Evolutionary conservation across 495 filamentous ascomycete genomes (phyloP).

Genomic region (Hypomontagnella monticulosa): DNA sequence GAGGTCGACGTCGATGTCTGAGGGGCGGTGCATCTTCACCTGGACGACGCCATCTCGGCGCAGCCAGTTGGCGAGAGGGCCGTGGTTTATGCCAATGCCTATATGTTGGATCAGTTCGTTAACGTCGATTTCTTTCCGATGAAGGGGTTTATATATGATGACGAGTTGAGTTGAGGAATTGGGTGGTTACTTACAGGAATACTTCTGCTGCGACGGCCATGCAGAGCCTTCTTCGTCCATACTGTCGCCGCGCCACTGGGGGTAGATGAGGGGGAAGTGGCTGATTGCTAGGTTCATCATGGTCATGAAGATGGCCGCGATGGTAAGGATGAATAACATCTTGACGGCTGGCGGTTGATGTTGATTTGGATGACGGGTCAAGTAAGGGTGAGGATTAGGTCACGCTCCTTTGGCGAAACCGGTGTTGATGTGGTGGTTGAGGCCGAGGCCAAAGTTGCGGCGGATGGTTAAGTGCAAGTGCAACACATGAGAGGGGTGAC

Average conservation of each 20-base stretch:
- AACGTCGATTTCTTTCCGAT: not conserved
- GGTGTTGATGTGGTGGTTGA: not conserved
- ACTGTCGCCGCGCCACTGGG: conserved; percentile 65
- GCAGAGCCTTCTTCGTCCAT: conserved; percentile 46
- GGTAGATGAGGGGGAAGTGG: conserved; percentile 68
- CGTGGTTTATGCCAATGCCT: conserved; percentile 66
- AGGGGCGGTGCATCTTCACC: conserved; percentile 62
- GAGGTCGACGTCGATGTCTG: conserved; percentile 70
- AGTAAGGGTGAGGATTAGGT: not conserved
- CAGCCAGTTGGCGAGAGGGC: conserved; percentile 71
- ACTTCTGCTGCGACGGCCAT: conserved; percentile 57
- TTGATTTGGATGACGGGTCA: not conserved
- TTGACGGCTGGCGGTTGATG: conserved; percentile 17
- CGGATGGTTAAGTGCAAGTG: too few relatives aligned
- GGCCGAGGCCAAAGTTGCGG: too few relatives aligned
- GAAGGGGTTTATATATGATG: not conserved
- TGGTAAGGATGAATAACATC: conserved; percentile 41
- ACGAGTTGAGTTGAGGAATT: conserved; percentile 3
- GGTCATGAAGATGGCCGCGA: conserved; percentile 47
- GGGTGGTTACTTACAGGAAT: conserved; percentile 61
- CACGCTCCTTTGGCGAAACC: not conserved
- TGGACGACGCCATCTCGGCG: conserved; percentile 63
- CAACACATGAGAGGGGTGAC: too few relatives aligned
- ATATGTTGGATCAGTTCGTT: conserved; percentile 25
- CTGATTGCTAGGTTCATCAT: conserved; percentile 55